Percentiles rank a stretch among this genome's conserved stretches.
Evolutionary conservation across 2,329 filamentous ascomycete species (phyloP).

Genomic region (Colletotrichum sp.): DNA sequence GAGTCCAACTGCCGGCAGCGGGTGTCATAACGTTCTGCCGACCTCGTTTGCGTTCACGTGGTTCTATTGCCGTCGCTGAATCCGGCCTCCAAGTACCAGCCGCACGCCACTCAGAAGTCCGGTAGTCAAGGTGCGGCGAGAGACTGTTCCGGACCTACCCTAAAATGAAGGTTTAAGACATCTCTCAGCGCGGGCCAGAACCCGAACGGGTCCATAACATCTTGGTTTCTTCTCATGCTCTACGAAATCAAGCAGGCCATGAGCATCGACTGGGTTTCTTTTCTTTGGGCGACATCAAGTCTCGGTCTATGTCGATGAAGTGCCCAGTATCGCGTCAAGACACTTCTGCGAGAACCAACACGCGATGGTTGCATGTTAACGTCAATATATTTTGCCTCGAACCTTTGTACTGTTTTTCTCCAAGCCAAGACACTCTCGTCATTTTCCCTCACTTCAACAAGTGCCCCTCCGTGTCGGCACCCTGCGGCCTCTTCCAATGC

Average conservation of each 20-base stretch:
- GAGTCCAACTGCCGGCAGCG: too few relatives aligned
- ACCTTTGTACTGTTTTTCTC: not conserved
- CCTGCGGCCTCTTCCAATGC: constrained; percentile 59
- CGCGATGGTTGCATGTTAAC: not conserved
- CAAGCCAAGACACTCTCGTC: not conserved
- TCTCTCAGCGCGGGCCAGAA: not conserved
- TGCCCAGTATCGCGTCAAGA: too few relatives aligned
- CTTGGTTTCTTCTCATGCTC: not conserved
- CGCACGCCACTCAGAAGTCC: not conserved
- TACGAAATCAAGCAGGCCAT: not conserved
- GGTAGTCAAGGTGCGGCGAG: not conserved
- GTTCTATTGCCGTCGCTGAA: not conserved
- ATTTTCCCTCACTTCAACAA: constrained; percentile 26
- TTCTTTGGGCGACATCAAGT: not conserved
- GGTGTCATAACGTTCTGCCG: too few relatives aligned
- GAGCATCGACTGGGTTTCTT: not conserved
- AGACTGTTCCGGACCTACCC: not conserved
- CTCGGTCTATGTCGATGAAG: rapidly evolving
- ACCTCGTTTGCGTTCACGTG: not conserved
- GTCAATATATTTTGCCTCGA: not conserved
- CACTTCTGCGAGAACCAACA: too few relatives aligned
- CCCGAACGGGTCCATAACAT: too few relatives aligned
- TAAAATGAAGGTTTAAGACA: not conserved
- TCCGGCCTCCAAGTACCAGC: not conserved
- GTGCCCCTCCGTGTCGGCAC: constrained; percentile 27